A percentile compares a stretch with the other conserved stretches of the same genome.
These are phyloP conservation scores for Pyrenochaeta sp. DNA, from an alignment of 2,329 filamentous ascomycete species.

Conservation along the genomic window DNA sequence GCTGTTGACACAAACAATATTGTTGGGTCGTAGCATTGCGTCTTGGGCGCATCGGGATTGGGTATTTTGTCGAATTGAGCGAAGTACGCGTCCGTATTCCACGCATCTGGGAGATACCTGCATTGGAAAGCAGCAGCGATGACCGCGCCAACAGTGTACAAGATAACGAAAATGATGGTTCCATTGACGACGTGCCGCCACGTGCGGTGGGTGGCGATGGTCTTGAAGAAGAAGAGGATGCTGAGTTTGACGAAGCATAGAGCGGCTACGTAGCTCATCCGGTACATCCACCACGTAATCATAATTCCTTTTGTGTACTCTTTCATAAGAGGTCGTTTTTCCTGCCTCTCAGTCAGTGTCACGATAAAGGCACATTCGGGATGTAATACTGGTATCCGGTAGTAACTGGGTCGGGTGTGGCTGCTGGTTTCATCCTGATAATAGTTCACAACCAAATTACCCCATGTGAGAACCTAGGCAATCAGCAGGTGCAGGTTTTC, in stretches of 20 bases:
- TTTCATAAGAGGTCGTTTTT: conserved; percentile 35
- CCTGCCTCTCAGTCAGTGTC: conserved; percentile 26
- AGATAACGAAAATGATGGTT: conserved; percentile 39
- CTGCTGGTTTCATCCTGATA: conserved; percentile 43
- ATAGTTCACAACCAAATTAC: conserved; percentile 44
- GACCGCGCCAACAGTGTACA: conserved; percentile 39
- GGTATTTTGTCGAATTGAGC: conserved; percentile 37
- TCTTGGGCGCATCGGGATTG: conserved; percentile 20
- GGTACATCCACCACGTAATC: conserved; percentile 47
- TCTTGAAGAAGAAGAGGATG: conserved; percentile 45
- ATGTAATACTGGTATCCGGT: conserved; percentile 37
- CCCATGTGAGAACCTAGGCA: conserved; percentile 46
- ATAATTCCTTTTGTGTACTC: conserved; percentile 34
- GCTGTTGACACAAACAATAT: conserved; percentile 46
- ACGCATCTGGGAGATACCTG: conserved; percentile 37
- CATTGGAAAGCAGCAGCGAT: conserved; percentile 44
- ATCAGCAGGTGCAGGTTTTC: conserved; percentile 6
- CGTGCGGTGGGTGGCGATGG: conserved; percentile 42
- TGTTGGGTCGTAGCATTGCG: conserved; percentile 42
- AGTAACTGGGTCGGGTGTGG: conserved; percentile 30
- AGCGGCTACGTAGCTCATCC: conserved; percentile 37
- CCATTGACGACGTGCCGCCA: conserved; percentile 39
- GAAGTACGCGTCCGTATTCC: conserved; percentile 36
- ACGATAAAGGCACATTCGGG: background rate
- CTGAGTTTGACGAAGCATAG: conserved; percentile 44